These are phyloP conservation scores for Medicago lupulina DNA, from an alignment of 306 rosid species.

Conservation along the genomic window DNA sequence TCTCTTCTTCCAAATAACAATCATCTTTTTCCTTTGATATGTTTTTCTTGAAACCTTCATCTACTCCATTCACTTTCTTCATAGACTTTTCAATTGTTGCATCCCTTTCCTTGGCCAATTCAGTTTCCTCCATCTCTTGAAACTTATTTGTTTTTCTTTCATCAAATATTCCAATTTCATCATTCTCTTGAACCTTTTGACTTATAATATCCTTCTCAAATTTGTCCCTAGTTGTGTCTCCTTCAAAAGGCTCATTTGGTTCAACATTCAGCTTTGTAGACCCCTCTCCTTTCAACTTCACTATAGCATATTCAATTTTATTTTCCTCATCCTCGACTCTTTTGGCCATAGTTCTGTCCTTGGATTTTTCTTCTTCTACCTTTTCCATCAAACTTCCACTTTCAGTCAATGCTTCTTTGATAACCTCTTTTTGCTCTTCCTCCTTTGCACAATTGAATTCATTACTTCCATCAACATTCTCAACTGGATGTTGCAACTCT, in stretches of 20 bases:
- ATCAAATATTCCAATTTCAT: constrained; percentile 18
- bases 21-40: constrained; percentile 6
- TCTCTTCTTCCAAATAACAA: background rate
- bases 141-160: constrained; percentile 24
- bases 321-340: background rate
- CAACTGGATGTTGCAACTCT: background rate
- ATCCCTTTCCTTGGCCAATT: constrained; percentile 9
- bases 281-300: constrained; percentile 24
- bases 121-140: background rate
- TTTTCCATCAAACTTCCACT: constrained; percentile 22
- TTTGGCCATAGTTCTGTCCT: background rate
- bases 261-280: constrained; percentile 30
- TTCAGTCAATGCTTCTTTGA: constrained; percentile 14
- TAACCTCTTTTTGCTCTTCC: constrained; percentile 22
- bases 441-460: constrained; percentile 1
- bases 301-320: constrained; percentile 4
- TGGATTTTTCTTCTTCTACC: constrained; percentile 15
- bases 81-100: background rate
- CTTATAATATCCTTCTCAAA: constrained; percentile 28
- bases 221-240: background rate
- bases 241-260: constrained; percentile 30
- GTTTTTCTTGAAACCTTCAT: background rate
- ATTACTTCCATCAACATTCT: background rate
- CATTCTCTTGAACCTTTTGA: constrained; percentile 5
- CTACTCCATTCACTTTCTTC: background rate